Conservation (phyloP, 2,329 filamentous ascomycete species). For the Penicillium sp. region DNA sequence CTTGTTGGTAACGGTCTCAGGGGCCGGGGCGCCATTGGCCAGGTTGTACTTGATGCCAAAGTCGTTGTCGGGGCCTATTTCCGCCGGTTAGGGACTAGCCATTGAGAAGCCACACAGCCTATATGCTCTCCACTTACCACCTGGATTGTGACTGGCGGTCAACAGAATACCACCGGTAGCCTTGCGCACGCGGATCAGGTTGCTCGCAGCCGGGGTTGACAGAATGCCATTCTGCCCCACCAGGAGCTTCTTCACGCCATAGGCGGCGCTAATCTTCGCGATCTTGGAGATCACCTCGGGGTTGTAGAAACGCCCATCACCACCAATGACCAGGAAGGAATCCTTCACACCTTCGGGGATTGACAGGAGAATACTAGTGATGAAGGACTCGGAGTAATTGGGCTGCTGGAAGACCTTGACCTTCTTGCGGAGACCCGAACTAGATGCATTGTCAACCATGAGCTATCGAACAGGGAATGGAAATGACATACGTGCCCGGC, state of each 20-base stretch:
- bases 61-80: constrained; percentile 76
- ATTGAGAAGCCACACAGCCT: background rate
- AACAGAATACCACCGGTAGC: constrained; percentile 94
- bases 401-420: constrained; percentile 94
- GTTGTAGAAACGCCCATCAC: constrained; percentile 96
- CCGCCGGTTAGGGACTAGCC: constrained; percentile 2
- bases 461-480: background rate
- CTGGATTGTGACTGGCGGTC: constrained; percentile 96
- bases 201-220: constrained; percentile 91
- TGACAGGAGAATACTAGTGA: constrained; percentile 87
- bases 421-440: constrained; percentile 97
- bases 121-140: constrained; percentile 61
- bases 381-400: constrained; percentile 94
- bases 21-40: constrained; percentile 88
- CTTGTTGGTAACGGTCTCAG: constrained; percentile 95
- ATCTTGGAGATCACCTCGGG: constrained; percentile 94
- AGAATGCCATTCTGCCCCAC: constrained; percentile 95
- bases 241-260: constrained; percentile 97
- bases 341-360: constrained; percentile 90
- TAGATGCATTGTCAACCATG: constrained; percentile 38
- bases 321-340: constrained; percentile 89
- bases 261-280: constrained; percentile 92
- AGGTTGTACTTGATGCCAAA: constrained; percentile 99
- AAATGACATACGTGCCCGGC: constrained; percentile 81
- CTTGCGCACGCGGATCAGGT: constrained; percentile 89